Conservation (phyloP, 495 filamentous ascomycete genomes). For the Hyaloscypha finlandica region DNA sequence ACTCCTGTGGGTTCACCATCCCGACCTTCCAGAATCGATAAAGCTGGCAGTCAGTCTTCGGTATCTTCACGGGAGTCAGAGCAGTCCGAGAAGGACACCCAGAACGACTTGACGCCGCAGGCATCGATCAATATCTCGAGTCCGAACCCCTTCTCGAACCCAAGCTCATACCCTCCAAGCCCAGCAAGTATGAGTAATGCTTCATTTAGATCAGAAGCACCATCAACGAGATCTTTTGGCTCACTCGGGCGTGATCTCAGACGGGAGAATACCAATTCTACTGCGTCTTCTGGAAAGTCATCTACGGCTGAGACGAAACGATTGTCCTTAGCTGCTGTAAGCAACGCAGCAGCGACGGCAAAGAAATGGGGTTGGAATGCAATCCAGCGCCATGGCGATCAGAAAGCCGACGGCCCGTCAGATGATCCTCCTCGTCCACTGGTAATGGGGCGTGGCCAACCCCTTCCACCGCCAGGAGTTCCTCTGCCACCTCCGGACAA, state of each 20-base stretch:
- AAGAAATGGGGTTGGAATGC: slow-evolving; percentile 84
- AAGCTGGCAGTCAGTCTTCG: slow-evolving; percentile 43
- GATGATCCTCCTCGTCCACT: slow-evolving; percentile 53
- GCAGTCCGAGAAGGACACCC: slow-evolving; percentile 13
- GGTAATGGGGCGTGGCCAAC: slow-evolving; percentile 69
- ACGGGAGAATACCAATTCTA: slow-evolving; percentile 23
- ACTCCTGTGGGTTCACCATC: slow-evolving; percentile 55
- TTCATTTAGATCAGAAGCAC: slow-evolving; percentile 30
- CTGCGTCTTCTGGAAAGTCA: slow-evolving; percentile 24
- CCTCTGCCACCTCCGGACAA: slow-evolving; percentile 59
- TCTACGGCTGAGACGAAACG: slow-evolving; percentile 39
- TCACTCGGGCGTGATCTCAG: slow-evolving; percentile 20
- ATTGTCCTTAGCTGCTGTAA: slow-evolving; percentile 58
- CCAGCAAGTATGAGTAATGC: slow-evolving; percentile 36
- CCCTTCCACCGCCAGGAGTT: slow-evolving; percentile 72
- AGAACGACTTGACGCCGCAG: slow-evolving; percentile 26
- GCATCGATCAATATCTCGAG: slow-evolving; percentile 23
- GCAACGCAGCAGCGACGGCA: slow-evolving; percentile 73
- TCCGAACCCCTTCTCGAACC: slow-evolving; percentile 14
- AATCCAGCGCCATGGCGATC: slow-evolving; percentile 57
- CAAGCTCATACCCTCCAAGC: slow-evolving; percentile 34
- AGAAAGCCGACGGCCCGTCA: slow-evolving; percentile 34
- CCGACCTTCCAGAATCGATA: slow-evolving; percentile 35
- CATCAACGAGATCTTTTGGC: slow-evolving; percentile 21
- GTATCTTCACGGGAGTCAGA: slow-evolving; percentile 34